A percentile compares a stretch with the other conserved stretches of the same genome.
Evolutionary conservation across 208 protist genomes (phyloP).

Genomic region (Trypanosoma avium): DNA sequence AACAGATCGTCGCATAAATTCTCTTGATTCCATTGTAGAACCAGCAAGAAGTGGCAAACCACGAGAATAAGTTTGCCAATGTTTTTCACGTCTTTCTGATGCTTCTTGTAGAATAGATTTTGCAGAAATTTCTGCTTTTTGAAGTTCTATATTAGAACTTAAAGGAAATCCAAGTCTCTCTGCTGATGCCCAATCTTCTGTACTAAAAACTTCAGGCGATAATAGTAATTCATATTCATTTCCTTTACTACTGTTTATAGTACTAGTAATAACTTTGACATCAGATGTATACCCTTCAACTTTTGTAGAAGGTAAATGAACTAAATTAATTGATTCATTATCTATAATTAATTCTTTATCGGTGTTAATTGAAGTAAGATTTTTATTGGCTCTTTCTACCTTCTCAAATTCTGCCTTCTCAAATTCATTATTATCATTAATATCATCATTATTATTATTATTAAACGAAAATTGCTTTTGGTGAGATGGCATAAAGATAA

Average conservation of each 20-base stretch:
- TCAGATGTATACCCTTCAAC: too few species aligned
- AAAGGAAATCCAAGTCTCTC: constrained; percentile 53
- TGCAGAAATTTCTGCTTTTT: constrained; percentile 25
- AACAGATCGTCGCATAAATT: constrained; percentile 37
- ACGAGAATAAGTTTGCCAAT: constrained; percentile 43
- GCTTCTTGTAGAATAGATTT: constrained; percentile 19
- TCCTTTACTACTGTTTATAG: not conserved
- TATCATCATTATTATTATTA: too few species aligned
- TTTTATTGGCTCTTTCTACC: too few species aligned
- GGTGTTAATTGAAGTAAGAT: too few species aligned
- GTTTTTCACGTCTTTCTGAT: constrained; percentile 46
- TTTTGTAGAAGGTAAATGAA: too few species aligned
- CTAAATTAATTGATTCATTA: too few species aligned
- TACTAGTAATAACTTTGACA: too few species aligned
- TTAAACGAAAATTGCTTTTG: too few species aligned
- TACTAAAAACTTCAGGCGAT: constrained; percentile 31
- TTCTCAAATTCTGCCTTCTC: too few species aligned
- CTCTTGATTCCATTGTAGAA: constrained; percentile 28
- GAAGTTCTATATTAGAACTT: constrained; percentile 18
- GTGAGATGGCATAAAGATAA: too few species aligned
- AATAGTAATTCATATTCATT: not conserved
- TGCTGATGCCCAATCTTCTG: constrained; percentile 47
- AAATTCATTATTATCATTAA: too few species aligned
- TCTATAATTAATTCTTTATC: too few species aligned
- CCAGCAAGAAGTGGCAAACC: constrained; percentile 56